These are phyloP conservation scores for Xylaria scruposa DNA, from an alignment of 495 filamentous ascomycete species.

Conservation along the genomic window DNA sequence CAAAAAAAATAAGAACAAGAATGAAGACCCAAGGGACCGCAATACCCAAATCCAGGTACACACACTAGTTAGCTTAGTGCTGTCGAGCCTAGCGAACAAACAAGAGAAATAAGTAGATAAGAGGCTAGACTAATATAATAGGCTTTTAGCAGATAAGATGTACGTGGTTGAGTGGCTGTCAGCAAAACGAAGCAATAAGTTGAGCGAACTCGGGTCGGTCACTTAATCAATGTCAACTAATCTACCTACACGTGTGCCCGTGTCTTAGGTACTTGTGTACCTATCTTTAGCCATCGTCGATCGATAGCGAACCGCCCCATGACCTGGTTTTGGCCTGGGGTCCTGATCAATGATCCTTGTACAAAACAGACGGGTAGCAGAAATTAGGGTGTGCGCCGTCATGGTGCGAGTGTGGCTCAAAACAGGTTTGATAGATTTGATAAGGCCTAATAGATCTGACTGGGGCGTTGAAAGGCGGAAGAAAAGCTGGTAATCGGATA, in stretches of 20 bases:
- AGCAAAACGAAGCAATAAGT: not conserved
- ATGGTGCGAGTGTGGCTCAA: constrained; percentile 5
- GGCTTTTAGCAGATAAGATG: constrained; percentile 7
- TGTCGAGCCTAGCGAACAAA: constrained; percentile 1
- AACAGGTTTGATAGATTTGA: constrained; percentile 14
- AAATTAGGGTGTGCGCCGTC: constrained; percentile 14
- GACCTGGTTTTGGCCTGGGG: constrained; percentile 1
- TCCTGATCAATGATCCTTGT: constrained; percentile 12
- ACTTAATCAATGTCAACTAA: constrained; percentile 11
- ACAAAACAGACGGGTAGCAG: constrained; percentile 7
- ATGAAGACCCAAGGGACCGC: not conserved
- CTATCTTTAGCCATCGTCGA: constrained; percentile 11
- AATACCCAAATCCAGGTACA: not conserved
- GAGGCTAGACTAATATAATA: constrained; percentile 3
- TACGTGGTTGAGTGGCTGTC: constrained; percentile 11
- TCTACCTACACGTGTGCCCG: constrained; percentile 12
- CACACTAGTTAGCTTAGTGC: not conserved
- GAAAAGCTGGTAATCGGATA: not conserved
- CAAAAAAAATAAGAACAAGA: constrained; percentile 17
- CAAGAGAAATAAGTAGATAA: not conserved
- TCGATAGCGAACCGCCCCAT: constrained; percentile 11
- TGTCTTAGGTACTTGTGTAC: not conserved
- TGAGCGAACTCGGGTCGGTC: constrained; percentile 1
- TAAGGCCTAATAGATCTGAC: not conserved
- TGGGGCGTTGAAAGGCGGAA: not conserved